Evolutionary conservation across 768 basidiomycete species (phyloP), one percentile per base, ranked within the genome.

Genomic region (Leccinum subgranulosum): DNA sequence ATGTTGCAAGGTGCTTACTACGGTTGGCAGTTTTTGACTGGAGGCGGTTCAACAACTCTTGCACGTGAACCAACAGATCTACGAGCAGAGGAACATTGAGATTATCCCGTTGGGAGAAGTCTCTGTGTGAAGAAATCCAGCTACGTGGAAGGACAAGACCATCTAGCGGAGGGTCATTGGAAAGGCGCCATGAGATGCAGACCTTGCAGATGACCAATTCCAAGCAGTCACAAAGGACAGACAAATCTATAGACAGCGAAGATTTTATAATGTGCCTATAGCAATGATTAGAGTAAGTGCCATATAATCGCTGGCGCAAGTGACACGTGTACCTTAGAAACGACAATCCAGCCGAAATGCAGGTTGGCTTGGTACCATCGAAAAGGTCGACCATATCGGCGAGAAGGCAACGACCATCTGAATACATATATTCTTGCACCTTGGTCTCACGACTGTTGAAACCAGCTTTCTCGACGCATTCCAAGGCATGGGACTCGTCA

Each of bases 61-160:
- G 58, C 39, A 78, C 57, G 10, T 25, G 54, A 6, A 51, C 31
- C 21, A 70, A 56, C 2, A 74, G 56, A 1, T 53, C 21, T 5
- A 54, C 79, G 65, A 55, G 79, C 71, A 63, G 81, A 84, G 0
- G 81, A 63, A 79, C 72, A 12, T 12, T n/a, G 33, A 57, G 31
- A 8, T 59, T 53, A 57, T 63, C 63, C 43, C 60, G 47, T 0
- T 3, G 12, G 5, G 34, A 67, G 52, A 64, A 60, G 55, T 59
- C 61, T 15, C 55, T 56, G 41, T 63, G 36, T 27, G 41, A 17
- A 17, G 71, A 33, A n/a, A 84, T 61, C 84, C 84, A 87, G 52
- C 76, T 79, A 2, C 76, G 76, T 0, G 85, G 86, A 39, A 87
- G 73, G 4, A 79, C 78, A 29, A 83, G 60, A 12, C 75, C 72